These are phyloP conservation scores for Eucalyptus polyanthemos DNA, from an alignment of 345 rosid genomes.

Conservation along the genomic window DNA sequence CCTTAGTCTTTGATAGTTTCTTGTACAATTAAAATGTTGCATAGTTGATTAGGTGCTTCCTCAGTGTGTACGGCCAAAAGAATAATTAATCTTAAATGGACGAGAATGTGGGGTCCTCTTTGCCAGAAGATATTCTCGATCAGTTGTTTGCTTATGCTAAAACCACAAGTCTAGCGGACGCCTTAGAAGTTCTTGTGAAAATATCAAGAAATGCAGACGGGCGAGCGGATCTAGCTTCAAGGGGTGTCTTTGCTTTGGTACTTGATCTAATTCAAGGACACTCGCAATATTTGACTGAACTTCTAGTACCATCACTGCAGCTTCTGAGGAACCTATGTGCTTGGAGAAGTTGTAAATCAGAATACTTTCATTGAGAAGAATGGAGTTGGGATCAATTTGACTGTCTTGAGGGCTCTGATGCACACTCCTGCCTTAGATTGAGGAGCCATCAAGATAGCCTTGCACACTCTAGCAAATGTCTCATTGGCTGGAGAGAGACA, in stretches of 20 bases:
- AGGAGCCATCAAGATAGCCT: slow-evolving; percentile 24
- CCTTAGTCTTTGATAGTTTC: too few relatives aligned
- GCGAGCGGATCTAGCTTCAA: too few relatives aligned
- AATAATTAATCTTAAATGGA: too few relatives aligned
- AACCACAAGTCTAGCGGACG: background rate
- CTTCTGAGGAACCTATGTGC: slow-evolving; percentile 73
- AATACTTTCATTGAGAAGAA: slow-evolving; percentile 20
- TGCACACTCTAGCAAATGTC: slow-evolving; percentile 66
- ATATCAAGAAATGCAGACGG: slow-evolving; percentile 16
- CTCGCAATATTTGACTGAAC: slow-evolving; percentile 5
- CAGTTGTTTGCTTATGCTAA: too few relatives aligned
- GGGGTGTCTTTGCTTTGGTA: slow-evolving; percentile 12
- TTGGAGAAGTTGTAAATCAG: slow-evolving; percentile 43
- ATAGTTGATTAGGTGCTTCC: too few relatives aligned
- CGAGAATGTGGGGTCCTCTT: too few relatives aligned
- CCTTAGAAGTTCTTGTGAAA: slow-evolving; percentile 34
- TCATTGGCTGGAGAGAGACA: slow-evolving; percentile 28
- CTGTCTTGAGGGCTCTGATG: slow-evolving; percentile 6
- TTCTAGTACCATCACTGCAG: slow-evolving; percentile 26
- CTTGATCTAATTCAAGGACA: slow-evolving; percentile 27
- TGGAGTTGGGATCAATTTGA: slow-evolving; percentile 22
- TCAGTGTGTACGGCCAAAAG: too few relatives aligned
- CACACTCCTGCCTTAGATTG: slow-evolving; percentile 8
- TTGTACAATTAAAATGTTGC: too few relatives aligned
- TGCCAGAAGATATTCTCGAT: too few relatives aligned